These are phyloP conservation scores for Xerocomus potaroensis DNA, from an alignment of 768 basidiomycete genomes.

Conservation along the genomic window DNA sequence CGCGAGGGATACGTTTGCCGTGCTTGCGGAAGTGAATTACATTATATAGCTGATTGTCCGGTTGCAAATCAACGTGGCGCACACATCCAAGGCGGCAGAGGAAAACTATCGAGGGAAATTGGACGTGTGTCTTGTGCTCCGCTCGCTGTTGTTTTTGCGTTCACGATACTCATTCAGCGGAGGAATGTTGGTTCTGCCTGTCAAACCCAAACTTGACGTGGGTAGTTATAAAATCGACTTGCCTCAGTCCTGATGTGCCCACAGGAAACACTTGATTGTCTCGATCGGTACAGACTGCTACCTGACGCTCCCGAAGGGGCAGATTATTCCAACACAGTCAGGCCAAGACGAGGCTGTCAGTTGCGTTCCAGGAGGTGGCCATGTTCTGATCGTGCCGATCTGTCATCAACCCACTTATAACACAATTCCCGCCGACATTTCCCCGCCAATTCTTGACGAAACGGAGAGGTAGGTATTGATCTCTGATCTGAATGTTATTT, in stretches of 20 bases:
- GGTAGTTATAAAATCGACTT: conserved; percentile 26
- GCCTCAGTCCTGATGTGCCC: conserved; percentile 3
- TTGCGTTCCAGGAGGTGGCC: conserved; percentile 88
- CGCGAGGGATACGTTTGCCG: conserved; percentile 86
- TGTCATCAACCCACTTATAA: conserved; percentile 88
- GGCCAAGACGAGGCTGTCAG: conserved; percentile 37
- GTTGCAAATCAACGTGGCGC: conserved; percentile 51
- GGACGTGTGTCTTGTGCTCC: conserved; percentile 53
- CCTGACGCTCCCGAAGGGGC: conserved; percentile 93
- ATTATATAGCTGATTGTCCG: conserved; percentile 86
- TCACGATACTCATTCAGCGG: conserved; percentile 45
- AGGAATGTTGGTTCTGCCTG: conserved; percentile 98
- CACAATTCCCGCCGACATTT: conserved; percentile 76
- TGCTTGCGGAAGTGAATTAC: conserved; percentile 82
- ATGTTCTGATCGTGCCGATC: conserved; percentile 91
- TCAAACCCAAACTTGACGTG: conserved; percentile 90
- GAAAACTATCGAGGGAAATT: conserved; percentile 70
- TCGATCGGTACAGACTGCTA: conserved; percentile 93
- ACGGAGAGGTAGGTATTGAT: conserved; percentile 57
- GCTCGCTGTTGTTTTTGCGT: background rate
- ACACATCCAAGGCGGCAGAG: conserved; percentile 31
- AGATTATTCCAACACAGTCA: conserved; percentile 80
- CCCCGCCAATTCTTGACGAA: conserved; percentile 72
- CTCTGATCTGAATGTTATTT: conserved; percentile 3
- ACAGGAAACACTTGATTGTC: conserved; percentile 91